A percentile compares a stretch with the other conserved stretches of the same genome.
These are phyloP conservation scores for Sporisorium reilianum DNA, from an alignment of 1,284 basidiomycete species.

Conservation along the genomic window DNA sequence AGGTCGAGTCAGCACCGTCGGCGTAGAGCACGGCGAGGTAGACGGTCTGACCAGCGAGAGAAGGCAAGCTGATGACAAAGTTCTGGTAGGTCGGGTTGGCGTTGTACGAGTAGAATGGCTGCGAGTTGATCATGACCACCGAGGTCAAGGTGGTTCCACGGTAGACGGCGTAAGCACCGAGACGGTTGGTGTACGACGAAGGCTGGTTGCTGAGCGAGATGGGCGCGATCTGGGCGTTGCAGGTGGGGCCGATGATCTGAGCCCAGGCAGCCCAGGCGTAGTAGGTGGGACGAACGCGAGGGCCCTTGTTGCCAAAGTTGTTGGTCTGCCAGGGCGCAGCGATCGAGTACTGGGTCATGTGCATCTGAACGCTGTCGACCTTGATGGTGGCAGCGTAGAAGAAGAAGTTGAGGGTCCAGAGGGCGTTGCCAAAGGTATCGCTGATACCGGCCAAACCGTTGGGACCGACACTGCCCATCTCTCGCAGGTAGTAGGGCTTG, in stretches of 20 bases:
- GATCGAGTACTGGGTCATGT: constrained; percentile 54
- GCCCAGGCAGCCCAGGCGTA: constrained; percentile 60
- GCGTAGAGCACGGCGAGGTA: constrained; percentile 49
- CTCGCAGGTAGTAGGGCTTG: constrained; percentile 59
- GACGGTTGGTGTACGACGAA: constrained; percentile 40
- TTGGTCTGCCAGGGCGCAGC: constrained; percentile 56
- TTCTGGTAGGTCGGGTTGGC: constrained; percentile 30
- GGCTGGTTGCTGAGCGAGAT: constrained; percentile 38
- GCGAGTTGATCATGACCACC: constrained; percentile 55
- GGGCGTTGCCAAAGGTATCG: constrained; percentile 56
- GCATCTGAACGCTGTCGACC: constrained; percentile 59
- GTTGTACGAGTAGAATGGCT: constrained; percentile 29
- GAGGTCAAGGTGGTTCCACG: constrained; percentile 31
- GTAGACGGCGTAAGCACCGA: constrained; percentile 50
- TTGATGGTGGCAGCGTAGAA: constrained; percentile 56
- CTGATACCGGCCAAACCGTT: constrained; percentile 56
- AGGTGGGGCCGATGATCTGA: constrained; percentile 55
- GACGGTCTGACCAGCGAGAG: constrained; percentile 45
- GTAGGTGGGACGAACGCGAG: constrained; percentile 57
- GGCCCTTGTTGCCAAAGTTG: constrained; percentile 21
- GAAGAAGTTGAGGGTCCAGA: constrained; percentile 63
- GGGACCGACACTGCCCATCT: constrained; percentile 61
- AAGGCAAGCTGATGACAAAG: constrained; percentile 44
- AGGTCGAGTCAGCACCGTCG: constrained; percentile 44
- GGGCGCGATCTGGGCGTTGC: constrained; percentile 43